phyloP scores from a whole-genome alignment of 2,329 filamentous ascomycete species.

The Pseudogymnoascus sp. region DNA sequence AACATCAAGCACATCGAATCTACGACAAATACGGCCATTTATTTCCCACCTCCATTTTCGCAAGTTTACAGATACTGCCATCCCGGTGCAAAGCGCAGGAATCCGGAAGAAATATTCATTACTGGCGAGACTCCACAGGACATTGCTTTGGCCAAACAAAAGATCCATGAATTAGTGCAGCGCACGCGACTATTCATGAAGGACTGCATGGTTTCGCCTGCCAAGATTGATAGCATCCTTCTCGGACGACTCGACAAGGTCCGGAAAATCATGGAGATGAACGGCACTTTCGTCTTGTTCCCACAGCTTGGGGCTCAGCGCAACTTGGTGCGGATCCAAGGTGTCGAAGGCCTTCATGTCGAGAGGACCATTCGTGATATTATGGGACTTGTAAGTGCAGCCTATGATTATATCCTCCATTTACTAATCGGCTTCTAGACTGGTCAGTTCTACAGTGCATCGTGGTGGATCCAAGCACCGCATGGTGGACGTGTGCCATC shows the following conservation, averaged over 20 bases:
- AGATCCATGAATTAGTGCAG: slow-evolving; percentile 75
- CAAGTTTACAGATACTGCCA: slow-evolving; percentile 86
- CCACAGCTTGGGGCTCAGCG: slow-evolving; percentile 79
- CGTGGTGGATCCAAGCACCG: slow-evolving; percentile 83
- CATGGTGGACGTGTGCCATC: slow-evolving; percentile 55
- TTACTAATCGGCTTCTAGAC: slow-evolving; percentile 44
- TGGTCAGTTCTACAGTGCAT: slow-evolving; percentile 94
- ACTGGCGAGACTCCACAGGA: slow-evolving; percentile 79
- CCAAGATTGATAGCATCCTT: slow-evolving; percentile 91
- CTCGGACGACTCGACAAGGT: slow-evolving; percentile 90
- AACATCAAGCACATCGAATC: slow-evolving; percentile 98
- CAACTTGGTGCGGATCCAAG: slow-evolving; percentile 80
- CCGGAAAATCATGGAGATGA: slow-evolving; percentile 93
- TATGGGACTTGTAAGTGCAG: slow-evolving; percentile 70
- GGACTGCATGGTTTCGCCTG: slow-evolving; percentile 78
- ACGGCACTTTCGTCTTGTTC: slow-evolving; percentile 90
- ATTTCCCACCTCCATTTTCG: slow-evolving; percentile 92
- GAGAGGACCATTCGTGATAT: slow-evolving; percentile 92
- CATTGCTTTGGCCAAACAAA: slow-evolving; percentile 82
- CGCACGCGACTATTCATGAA: slow-evolving; percentile 81
- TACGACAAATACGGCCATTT: slow-evolving; percentile 89
- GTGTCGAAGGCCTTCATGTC: slow-evolving; percentile 84
- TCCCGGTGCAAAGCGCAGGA: slow-evolving; percentile 68
- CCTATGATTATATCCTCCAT: slow-evolving; percentile 14
- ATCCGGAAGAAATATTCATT: slow-evolving; percentile 87